Base-by-base conservation (phyloP, 2,329 filamentous ascomycete species). In the Aspergillus fumigatus region DNA sequence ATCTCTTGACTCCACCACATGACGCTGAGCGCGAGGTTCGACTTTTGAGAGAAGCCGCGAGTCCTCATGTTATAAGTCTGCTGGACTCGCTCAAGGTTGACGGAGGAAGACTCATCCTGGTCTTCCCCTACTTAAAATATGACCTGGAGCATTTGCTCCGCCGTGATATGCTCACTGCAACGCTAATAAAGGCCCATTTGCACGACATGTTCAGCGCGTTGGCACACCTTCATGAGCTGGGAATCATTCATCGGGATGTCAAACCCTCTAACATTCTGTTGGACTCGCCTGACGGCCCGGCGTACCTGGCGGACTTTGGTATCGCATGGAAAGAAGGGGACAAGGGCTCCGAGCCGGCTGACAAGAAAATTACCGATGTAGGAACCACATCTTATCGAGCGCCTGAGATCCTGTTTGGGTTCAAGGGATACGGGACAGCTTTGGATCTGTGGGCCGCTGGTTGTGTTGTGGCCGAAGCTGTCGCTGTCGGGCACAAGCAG, bases 401-500 rank as follows among this genome's bases (percentile, higher is more conserved):
- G 0, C 94, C 94, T 0, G 95, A 99, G 69, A 83, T 92, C 0
- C 80, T 99, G 6, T 97, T 99, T 70, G 94, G 92, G 0, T 82
- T 92, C 71, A 85, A 82, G 51, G 76, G 79, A 0, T 99, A 99
- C 68, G 83, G 82, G 2, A 72, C 83, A 0, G 80, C 83, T 8
- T 81, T 97, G 2, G 94, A 99, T 72, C 85, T 97, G 75, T 99
- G 95, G 94, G 89, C 87, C 3, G 82, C 88, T 0, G 94, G 95
- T 1, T 88, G 88, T 60, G 88, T 96, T 67, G 83, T 95, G 10
- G 89, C 91, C 4, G 92, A 97, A 73, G 77, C 89, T 73, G 68
- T 86, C 77, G 68, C 80, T 72, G 59, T 80, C 62, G 62, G 80
- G 70, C 64, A 85, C 76, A 48, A 76, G 58, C 81, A 88, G 0